phyloP scores from a whole-genome alignment of 1,284 basidiomycete species.

The Malassezia nana region DNA sequence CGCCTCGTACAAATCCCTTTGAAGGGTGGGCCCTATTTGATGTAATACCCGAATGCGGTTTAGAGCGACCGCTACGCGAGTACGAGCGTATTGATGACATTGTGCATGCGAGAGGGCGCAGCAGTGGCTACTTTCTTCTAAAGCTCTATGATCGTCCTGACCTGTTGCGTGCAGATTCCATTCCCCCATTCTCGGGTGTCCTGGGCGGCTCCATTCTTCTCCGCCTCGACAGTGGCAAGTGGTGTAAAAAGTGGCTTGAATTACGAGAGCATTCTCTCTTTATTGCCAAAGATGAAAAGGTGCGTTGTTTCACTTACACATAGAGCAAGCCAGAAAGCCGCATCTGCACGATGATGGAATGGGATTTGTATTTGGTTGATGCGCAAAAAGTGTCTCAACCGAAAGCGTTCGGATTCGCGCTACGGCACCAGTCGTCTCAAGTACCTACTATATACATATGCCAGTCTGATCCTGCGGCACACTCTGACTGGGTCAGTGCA shows the following conservation, averaged over 20 bases:
- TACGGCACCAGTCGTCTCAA: constrained; percentile 27
- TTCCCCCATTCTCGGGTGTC: constrained; percentile 30
- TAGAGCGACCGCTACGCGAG: constrained; percentile 44
- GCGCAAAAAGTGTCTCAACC: constrained; percentile 26
- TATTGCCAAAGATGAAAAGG: constrained; percentile 42
- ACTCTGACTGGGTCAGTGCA: constrained; percentile 41
- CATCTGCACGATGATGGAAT: constrained; percentile 35
- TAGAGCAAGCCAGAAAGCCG: constrained; percentile 37
- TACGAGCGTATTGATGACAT: constrained; percentile 42
- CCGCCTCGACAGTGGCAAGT: constrained; percentile 37
- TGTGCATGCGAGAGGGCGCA: constrained; percentile 24
- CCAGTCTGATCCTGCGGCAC: constrained; percentile 37
- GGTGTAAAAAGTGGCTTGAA: constrained; percentile 45
- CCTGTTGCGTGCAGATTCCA: constrained; percentile 27
- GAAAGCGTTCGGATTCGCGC: constrained; percentile 38
- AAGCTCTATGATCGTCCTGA: constrained; percentile 37
- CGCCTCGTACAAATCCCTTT: constrained; percentile 11
- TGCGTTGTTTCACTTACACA: neutral
- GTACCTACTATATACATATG: constrained; percentile 33
- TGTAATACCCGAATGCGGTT: constrained; percentile 30
- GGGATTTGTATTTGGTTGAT: constrained; percentile 42
- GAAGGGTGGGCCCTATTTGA: constrained; percentile 43
- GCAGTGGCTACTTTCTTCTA: constrained; percentile 34
- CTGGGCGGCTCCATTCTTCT: constrained; percentile 42
- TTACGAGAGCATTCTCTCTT: constrained; percentile 41